phyloP scores from a whole-genome alignment of 331 rosid genomes.

The Rhamnella rubrinervis region DNA sequence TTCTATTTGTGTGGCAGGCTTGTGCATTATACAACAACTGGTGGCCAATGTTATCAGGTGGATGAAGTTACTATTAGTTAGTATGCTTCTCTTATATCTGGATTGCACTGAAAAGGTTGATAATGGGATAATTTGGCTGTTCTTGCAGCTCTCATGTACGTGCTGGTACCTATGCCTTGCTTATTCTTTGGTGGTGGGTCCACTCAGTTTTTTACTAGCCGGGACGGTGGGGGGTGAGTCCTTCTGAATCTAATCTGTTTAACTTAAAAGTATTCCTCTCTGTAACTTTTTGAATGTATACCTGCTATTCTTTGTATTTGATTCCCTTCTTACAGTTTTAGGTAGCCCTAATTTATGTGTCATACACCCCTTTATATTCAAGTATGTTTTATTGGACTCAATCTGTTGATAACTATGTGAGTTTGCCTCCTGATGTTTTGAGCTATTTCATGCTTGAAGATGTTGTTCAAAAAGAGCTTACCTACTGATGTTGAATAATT shows the following conservation, averaged over 20 bases:
- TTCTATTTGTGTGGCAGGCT: slow-evolving; percentile 53
- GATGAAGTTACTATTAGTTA: slow-evolving; percentile 10
- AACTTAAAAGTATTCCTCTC: not conserved
- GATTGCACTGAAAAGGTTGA: slow-evolving; percentile 2
- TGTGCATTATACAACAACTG: slow-evolving; percentile 92
- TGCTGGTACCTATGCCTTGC: slow-evolving; percentile 97
- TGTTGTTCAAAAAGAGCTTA: no score
- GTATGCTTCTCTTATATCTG: not conserved
- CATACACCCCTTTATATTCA: not conserved
- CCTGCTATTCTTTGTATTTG: not conserved
- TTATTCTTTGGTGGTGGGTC: slow-evolving; percentile 95
- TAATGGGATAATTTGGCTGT: slow-evolving; percentile 18
- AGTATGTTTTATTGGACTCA: not conserved
- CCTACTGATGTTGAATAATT: not conserved
- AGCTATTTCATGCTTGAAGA: not conserved
- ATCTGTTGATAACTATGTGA: not conserved
- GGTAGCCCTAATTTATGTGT: not conserved
- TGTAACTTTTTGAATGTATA: not conserved
- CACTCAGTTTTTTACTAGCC: slow-evolving; percentile 70
- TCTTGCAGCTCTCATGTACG: slow-evolving; percentile 93
- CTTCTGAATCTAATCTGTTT: slow-evolving; percentile 15
- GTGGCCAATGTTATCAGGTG: slow-evolving; percentile 98
- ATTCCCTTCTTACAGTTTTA: not conserved
- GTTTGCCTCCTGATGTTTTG: not conserved
- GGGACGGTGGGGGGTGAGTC: slow-evolving; percentile 93